Base-by-base conservation (phyloP, 768 basidiomycete genomes). In the Lactarius pseudohatsudake region DNA sequence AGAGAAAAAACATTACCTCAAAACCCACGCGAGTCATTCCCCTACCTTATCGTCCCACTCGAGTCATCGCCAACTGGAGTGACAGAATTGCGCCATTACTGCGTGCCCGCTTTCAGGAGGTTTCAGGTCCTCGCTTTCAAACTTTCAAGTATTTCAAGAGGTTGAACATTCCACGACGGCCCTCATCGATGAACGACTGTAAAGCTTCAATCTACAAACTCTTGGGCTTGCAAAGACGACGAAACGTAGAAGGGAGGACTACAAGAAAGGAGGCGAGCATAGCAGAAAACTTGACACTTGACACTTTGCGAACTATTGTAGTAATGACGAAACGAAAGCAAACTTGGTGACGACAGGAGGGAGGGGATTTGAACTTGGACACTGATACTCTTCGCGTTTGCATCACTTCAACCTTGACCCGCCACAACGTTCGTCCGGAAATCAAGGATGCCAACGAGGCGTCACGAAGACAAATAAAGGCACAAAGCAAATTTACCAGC, bases 221-320 rank as follows among this genome's bases (percentile, higher is more conserved):
- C 70, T 70, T 70, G 74, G 71, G 67, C 72, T 70, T 64, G 71
- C 64, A 73, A 66, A 71, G 61, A 71, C 61, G 67, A 65, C 57
- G 69, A 68, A 65, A 64, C 60, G 64, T 62, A 81, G 77, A 76
- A 80, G 80, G 76, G 76, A 77, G 75, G 77, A 81, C 75, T 82
- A 85, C 82, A 82, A 78, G 81, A 84, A 81, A 83, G 78, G 75
- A 77, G 83, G 78, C 76, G 81, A 69, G 81, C 74, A 77, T 72
- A 79, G 80, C 81, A 81, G 76, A 78, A 82, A 78, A 87, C 85
- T 86, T 87, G 85, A 82, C 72, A 85, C 84, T 87, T 86, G 84
- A 79, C 75, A 79, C 79, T 77, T 82, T 78, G 81, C 79, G 84
- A 86, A 81, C 80, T 82, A 71, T 82, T 72, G 70, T 69, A 71